Percentiles rank a stretch among this genome's conserved stretches.
Evolutionary conservation across 2,329 filamentous ascomycete genomes (phyloP).

Genomic region (Xylariaceae sp.): DNA sequence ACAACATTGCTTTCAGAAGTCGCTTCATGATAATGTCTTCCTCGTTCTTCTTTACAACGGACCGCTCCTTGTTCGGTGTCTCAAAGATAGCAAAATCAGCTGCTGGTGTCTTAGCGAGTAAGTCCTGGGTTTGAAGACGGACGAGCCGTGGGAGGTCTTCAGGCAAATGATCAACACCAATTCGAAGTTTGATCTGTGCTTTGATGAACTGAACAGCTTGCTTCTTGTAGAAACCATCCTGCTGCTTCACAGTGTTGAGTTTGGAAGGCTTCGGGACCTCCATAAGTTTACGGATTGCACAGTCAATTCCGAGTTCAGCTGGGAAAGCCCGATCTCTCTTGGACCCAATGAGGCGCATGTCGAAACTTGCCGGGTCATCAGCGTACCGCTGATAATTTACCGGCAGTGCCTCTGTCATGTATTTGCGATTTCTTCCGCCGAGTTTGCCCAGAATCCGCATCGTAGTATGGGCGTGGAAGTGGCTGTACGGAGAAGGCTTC

Average conservation of each 20-base stretch:
- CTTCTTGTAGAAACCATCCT: slow-evolving; percentile 83
- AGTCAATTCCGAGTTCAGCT: slow-evolving; percentile 76
- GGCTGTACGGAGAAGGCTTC: slow-evolving; percentile 87
- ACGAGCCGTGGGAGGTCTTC: slow-evolving; percentile 84
- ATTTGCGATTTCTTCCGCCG: slow-evolving; percentile 90
- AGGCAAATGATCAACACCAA: slow-evolving; percentile 80
- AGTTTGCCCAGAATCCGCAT: slow-evolving; percentile 97
- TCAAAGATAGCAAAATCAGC: slow-evolving; percentile 66
- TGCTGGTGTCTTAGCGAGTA: slow-evolving; percentile 67
- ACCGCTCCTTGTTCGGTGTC: slow-evolving; percentile 71
- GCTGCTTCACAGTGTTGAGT: slow-evolving; percentile 47
- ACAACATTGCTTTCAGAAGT: slow-evolving; percentile 82
- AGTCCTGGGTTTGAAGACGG: slow-evolving; percentile 82
- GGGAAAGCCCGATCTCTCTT: slow-evolving; percentile 86
- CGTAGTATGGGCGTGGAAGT: slow-evolving; percentile 96
- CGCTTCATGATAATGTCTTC: slow-evolving; percentile 81
- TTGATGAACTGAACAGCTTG: slow-evolving; percentile 86
- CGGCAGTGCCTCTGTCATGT: slow-evolving; percentile 83
- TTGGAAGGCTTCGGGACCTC: slow-evolving; percentile 65
- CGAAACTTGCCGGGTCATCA: slow-evolving; percentile 82
- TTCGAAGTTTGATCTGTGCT: slow-evolving; percentile 81
- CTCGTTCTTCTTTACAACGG: slow-evolving; percentile 77
- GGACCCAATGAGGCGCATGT: slow-evolving; percentile 82
- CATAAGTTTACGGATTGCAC: slow-evolving; percentile 81
- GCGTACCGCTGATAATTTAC: slow-evolving; percentile 78